Conservation (phyloP, 768 basidiomycete genomes). For the Pleurotus tuber-regium region DNA sequence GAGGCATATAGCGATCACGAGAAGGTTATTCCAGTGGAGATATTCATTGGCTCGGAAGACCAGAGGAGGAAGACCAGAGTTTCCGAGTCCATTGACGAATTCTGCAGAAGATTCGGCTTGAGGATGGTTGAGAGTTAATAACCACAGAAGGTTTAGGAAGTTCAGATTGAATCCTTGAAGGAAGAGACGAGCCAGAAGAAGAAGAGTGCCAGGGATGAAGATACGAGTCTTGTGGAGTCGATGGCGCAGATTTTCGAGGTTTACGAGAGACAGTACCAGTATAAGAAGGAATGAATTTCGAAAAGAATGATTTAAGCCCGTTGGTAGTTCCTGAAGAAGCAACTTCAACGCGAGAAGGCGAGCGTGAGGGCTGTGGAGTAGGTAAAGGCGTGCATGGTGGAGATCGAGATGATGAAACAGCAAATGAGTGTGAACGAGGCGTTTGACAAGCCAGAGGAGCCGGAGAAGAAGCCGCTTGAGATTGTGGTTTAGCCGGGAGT, state of each 20-base stretch:
- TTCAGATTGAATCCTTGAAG: neutral
- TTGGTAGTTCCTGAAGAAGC: neutral
- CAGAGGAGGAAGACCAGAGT: too few species aligned
- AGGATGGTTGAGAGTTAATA: neutral
- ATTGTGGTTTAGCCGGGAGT: neutral
- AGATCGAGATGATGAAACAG: neutral
- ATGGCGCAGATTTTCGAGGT: too few species aligned
- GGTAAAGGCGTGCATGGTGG: neutral
- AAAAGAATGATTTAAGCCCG: too few species aligned
- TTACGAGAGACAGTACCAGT: too few species aligned
- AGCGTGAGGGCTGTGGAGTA: neutral
- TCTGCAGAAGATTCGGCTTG: neutral
- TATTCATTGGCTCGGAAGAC: too few species aligned
- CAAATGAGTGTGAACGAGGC: neutral
- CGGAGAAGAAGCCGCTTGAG: neutral
- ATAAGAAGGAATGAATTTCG: too few species aligned
- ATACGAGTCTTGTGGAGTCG: neutral
- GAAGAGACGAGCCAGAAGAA: neutral
- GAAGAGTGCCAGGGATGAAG: neutral
- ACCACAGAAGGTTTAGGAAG: neutral
- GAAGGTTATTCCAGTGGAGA: too few species aligned
- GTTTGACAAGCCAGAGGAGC: neutral
- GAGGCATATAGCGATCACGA: too few species aligned
- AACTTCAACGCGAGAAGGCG: neutral
- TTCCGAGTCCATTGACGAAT: neutral